phyloP scores from a whole-genome alignment of 106 monocot species.

The Chionographis japonica region DNA sequence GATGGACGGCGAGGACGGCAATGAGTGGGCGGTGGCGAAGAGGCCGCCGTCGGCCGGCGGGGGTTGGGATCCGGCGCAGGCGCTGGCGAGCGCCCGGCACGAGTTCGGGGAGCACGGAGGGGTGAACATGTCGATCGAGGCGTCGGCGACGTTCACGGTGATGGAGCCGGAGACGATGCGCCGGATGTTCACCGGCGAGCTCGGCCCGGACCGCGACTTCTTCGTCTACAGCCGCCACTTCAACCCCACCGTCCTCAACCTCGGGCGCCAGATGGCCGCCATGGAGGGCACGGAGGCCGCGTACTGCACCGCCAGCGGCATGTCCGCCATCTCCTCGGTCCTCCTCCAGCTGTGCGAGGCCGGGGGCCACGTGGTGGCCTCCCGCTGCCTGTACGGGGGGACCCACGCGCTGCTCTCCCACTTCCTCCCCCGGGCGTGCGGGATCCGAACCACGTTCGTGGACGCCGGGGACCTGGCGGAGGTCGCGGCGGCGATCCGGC shows the following conservation, averaged over 20 bases:
- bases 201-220: constrained; percentile 89
- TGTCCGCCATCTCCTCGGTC: constrained; percentile 87
- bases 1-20: constrained; percentile 1
- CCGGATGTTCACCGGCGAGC: constrained; percentile 82
- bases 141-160: constrained; percentile 96
- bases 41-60: not conserved
- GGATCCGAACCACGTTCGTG: constrained; percentile 68
- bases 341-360: constrained; percentile 65
- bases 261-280: constrained; percentile 90
- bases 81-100: constrained; percentile 75
- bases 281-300: constrained; percentile 95
- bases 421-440: constrained; percentile 53
- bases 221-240: constrained; percentile 95
- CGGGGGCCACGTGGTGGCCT: constrained; percentile 85
- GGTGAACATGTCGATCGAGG: constrained; percentile 99
- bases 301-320: constrained; percentile 94
- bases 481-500: constrained; percentile 43
- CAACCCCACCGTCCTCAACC: constrained; percentile 89
- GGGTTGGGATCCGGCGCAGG: constrained; percentile 50
- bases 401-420: constrained; percentile 73
- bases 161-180: constrained; percentile 95
- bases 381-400: constrained; percentile 90
- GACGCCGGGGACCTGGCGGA: constrained; percentile 41
- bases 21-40: not conserved
- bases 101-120: constrained; percentile 99